A percentile compares a stretch with the other conserved stretches of the same genome.
These are phyloP conservation scores for Psidium guajava DNA, from an alignment of 345 rosid species.

Conservation along the genomic window DNA sequence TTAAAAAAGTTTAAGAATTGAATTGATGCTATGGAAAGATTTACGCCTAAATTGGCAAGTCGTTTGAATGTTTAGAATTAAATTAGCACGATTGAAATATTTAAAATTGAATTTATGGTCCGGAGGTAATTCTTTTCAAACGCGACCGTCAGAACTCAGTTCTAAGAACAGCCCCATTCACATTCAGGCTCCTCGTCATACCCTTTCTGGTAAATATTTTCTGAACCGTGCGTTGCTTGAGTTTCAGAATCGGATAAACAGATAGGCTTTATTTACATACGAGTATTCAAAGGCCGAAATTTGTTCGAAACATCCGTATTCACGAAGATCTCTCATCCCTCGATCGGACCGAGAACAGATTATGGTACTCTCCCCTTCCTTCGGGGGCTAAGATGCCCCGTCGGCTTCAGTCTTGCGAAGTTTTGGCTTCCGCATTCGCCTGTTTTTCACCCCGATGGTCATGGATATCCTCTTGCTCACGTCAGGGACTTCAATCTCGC, in stretches of 20 bases:
- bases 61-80: too few species aligned
- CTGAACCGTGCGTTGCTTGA: background rate
- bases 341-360: background rate
- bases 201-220: background rate
- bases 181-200: background rate
- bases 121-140: too few species aligned
- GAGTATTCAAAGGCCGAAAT: background rate
- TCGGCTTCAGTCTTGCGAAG: background rate
- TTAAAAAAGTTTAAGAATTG: too few species aligned
- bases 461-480: background rate
- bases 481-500: background rate
- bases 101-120: background rate
- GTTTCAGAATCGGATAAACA: background rate
- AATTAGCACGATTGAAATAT: too few species aligned
- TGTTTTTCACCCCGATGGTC: background rate
- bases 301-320: background rate
- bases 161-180: background rate
- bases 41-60: too few species aligned
- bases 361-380: background rate
- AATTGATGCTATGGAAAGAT: too few species aligned
- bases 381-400: background rate
- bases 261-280: background rate
- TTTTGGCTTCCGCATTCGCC: background rate
- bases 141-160: too few species aligned
- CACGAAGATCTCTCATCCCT: background rate